Evolutionary conservation across 306 rosid species (phyloP), one percentile per base, ranked within the genome.

Genomic region (Dalbergia cultrata): DNA sequence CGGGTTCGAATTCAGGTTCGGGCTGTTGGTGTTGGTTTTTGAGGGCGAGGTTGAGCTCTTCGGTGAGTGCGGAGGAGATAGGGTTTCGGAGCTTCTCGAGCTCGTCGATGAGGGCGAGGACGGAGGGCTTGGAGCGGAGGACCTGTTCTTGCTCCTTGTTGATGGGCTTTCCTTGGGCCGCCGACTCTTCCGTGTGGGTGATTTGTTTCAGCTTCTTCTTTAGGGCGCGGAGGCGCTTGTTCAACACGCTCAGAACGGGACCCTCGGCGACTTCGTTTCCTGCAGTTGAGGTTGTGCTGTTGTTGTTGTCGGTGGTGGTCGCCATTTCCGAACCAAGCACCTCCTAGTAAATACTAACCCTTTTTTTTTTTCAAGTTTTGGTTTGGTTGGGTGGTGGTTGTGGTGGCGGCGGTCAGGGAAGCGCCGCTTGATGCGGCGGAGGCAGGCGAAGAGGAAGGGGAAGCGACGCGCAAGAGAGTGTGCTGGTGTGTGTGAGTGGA

Each of bases 11-110:
- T 9, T 8, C 31, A 26, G 31, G 56, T 75, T 50, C 4, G 63
- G 8, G 89, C 34, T 62, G 72, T 45, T 82, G 92, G 17, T 66
- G 83, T 19, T 49, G 82, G 19, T 80, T 59, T 43, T 26, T 84
- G 5, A 86, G 67, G 3, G 97, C 86, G 13, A 83, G 89, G 66
- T 47, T 37, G 67, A 91, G 66, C 59, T 96, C 99, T 54, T 96
- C 99, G 3, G 90, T 19, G 57, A 93, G 67, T 35, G 99, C 98
- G 0, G 72, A 67, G 2, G 94, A 34, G 63, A 96, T 91, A 12
- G 99, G 99, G 35, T 87, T 94, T 1, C 97, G 97, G 17, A 96
- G 94, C 89, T 96, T 96, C 82, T 96, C 99, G 59, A 96, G 86
- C 78, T 96, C 99, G 34, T 96, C 99, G 82, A 96, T 90, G 41